Evolutionary conservation across 2,329 filamentous ascomycete species (phyloP), one percentile per base, ranked within the genome.

Genomic region (Colletotrichum spinosum): DNA sequence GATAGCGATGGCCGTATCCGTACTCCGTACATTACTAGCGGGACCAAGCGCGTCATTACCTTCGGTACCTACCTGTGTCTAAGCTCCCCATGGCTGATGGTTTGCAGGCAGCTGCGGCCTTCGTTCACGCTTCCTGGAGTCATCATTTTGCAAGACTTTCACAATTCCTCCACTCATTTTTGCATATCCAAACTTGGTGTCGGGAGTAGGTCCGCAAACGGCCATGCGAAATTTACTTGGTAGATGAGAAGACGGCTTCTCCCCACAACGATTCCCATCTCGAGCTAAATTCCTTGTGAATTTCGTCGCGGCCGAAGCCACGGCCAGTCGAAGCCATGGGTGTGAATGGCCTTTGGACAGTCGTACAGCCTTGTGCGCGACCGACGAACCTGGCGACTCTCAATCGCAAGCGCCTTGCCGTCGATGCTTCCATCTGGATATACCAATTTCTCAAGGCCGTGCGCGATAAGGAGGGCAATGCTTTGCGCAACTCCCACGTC

Each of bases 381-480:
- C 97, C 96, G 17, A 97, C 97, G 68, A 97, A 97, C 78, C 91
- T 99, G 72, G 94, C 97, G 72, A 97, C 95, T 12, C 89, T 99
- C 67, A 98, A 98, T 78, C 93, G 92, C 71, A 97, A 97, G 80
- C 93, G 96, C 13, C 91, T 99, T 54, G 97, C 96, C 51, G 93
- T 99, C 70, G 96, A 99, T 80, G 96, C 97, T 64, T 97, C 94
- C 11, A 99, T 99, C 76, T 99, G 96, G 96, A 98, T 99, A 72
- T 99, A 99, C 84, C 96, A 99, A 76, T 99, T 99, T 74, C 88
- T 99, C 72, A 99, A 99, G 81, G 96, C 97, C 9, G 96, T 99
- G 10, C 94, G 96, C 72, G 96, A 99, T 80, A 97, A 98, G 74
- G 96, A 99, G 79, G 96, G 96, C 58, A 97, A 99, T 75, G 96